phyloP scores from a whole-genome alignment of 306 rosid species.

The Castanopsis chinensis region DNA sequence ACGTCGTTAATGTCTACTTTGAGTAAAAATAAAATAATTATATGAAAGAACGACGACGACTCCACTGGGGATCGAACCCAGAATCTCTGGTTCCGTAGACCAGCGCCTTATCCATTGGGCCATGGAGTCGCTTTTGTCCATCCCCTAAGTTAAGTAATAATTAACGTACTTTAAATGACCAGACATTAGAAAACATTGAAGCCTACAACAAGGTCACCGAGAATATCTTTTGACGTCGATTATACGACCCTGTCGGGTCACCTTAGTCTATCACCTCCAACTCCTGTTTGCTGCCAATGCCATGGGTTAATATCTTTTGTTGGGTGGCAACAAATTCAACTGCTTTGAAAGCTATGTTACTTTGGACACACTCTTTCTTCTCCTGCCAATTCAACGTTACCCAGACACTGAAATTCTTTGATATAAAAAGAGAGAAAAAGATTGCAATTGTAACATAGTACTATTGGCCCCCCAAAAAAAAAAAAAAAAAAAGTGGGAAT shows the following conservation, averaged over 20 bases:
- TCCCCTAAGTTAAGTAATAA: rapidly evolving
- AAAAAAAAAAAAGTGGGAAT: background rate
- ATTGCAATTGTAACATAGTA: background rate
- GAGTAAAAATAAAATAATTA: background rate
- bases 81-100: slow-evolving; percentile 72
- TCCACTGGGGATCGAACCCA: slow-evolving; percentile 74
- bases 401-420: background rate
- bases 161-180: too few relatives aligned
- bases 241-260: background rate
- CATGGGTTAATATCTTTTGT: background rate
- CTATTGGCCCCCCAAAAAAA: background rate
- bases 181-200: background rate
- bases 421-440: background rate
- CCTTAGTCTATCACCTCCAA: background rate
- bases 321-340: slow-evolving; percentile 16
- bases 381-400: background rate
- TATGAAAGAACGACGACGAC: slow-evolving; percentile 12
- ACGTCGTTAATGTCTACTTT: background rate
- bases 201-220: background rate
- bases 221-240: background rate
- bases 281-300: background rate
- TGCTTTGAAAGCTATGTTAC: slow-evolving; percentile 19
- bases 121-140: slow-evolving; percentile 23
- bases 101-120: slow-evolving; percentile 76
- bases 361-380: background rate